A percentile compares a stretch with the other conserved stretches of the same genome.
Conservation (phyloP, 202 grass and related monocot genomes). For the Brachypodium distachyon region DNA sequence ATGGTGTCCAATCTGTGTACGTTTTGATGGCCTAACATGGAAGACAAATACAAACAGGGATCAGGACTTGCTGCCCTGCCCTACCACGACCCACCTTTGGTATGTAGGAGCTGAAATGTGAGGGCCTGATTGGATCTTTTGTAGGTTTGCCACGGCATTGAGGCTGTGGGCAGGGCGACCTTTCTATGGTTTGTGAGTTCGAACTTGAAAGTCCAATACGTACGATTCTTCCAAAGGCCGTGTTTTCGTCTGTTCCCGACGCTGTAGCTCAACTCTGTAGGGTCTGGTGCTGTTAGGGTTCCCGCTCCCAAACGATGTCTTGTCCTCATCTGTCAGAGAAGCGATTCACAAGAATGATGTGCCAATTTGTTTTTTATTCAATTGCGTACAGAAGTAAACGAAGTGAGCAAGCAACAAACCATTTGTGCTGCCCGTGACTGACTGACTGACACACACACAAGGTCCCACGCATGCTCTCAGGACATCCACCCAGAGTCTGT, state of each 20-base stretch:
- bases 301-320: constrained; percentile 6
- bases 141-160: background rate
- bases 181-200: background rate
- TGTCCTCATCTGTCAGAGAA: background rate
- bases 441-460: background rate
- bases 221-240: background rate
- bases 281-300: background rate
- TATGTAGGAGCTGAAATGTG: background rate
- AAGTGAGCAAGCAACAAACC: background rate
- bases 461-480: too few relatives aligned
- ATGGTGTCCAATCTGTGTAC: background rate
- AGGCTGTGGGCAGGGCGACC: background rate
- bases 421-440: background rate
- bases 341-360: too few relatives aligned
- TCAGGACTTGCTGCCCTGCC: background rate
- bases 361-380: background rate
- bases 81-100: background rate
- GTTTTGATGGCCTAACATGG: background rate
- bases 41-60: background rate
- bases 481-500: too few relatives aligned
- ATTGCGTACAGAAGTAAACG: background rate
- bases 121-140: background rate
- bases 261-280: background rate
- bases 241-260: background rate
- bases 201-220: background rate